Evolutionary conservation across 805 yeast genomes (phyloP).

Genomic region (Monosporozyma unispora): DNA sequence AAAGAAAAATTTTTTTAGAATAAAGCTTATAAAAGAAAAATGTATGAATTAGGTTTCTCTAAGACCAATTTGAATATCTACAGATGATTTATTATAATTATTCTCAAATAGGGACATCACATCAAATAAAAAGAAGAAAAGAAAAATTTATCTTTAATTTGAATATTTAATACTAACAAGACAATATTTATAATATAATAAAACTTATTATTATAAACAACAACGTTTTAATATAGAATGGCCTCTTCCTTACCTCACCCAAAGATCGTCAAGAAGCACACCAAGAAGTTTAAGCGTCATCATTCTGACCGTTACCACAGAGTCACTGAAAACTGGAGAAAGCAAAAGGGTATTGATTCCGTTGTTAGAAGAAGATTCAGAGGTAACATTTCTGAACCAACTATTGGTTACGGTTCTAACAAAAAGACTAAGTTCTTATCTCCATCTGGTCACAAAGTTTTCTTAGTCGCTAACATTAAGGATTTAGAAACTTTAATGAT

Average conservation of each 20-base stretch:
- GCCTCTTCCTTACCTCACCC: constrained; percentile 98
- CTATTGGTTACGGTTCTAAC: constrained; percentile 99
- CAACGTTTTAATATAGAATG: constrained; percentile 46
- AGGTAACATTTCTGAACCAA: constrained; percentile 98
- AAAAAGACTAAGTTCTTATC: constrained; percentile 92
- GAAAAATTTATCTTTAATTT: too few species aligned
- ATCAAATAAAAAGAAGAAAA: too few species aligned
- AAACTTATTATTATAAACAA: not conserved
- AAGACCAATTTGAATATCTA: not conserved
- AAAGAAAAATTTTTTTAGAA: too few species aligned
- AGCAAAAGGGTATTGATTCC: constrained; percentile 99
- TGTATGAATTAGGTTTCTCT: not conserved
- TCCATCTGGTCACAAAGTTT: constrained; percentile 98
- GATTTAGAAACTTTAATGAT: constrained; percentile 92
- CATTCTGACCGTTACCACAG: constrained; percentile 99
- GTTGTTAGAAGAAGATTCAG: constrained; percentile 99
- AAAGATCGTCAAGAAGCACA: constrained; percentile 99
- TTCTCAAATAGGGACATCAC: not conserved
- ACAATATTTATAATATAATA: not conserved
- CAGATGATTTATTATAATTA: not conserved
- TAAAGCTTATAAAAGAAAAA: too few species aligned
- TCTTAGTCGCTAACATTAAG: constrained; percentile 83
- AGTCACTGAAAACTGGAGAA: constrained; percentile 99
- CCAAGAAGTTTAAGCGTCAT: constrained; percentile 98
- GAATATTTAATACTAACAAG: too few species aligned